Conservation (phyloP, 1,284 basidiomycete genomes). For the Cutaneotrichosporon daszewskae region DNA sequence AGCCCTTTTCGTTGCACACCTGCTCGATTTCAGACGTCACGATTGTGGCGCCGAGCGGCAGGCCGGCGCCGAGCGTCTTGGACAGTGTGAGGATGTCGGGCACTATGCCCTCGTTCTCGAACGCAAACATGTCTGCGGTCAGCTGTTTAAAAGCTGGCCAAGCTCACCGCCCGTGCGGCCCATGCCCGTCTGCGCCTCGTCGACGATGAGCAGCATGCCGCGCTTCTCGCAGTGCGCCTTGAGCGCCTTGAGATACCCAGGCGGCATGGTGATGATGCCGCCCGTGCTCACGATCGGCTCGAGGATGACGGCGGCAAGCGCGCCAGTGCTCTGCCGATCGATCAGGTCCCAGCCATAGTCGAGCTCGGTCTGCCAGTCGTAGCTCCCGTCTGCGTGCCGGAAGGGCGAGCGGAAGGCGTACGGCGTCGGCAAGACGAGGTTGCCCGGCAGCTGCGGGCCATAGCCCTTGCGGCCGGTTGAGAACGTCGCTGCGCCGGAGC, state of each 20-base stretch:
- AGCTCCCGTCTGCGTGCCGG: constrained; percentile 27
- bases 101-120: constrained; percentile 69
- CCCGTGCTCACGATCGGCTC: constrained; percentile 49
- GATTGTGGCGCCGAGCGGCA: constrained; percentile 77
- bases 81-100: constrained; percentile 82
- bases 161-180: constrained; percentile 72
- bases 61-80: constrained; percentile 90
- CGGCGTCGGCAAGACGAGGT: constrained; percentile 24
- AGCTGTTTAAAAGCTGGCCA: background rate
- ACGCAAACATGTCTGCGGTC: constrained; percentile 47
- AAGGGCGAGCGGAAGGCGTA: constrained; percentile 33
- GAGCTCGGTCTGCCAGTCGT: constrained; percentile 40
- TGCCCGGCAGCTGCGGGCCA: constrained; percentile 31
- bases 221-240: constrained; percentile 28
- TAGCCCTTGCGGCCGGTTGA: constrained; percentile 29
- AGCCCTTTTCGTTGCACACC: constrained; percentile 45
- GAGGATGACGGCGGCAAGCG: constrained; percentile 37
- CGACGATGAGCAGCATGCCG: constrained; percentile 60
- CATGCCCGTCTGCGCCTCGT: constrained; percentile 83
- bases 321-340: constrained; percentile 31
- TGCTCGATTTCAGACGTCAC: constrained; percentile 59
- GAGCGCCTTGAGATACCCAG: constrained; percentile 28
- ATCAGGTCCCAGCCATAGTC: constrained; percentile 37
- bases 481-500: constrained; percentile 33
- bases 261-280: constrained; percentile 30